These are phyloP conservation scores for Boechera stricta DNA, from an alignment of 345 rosid species.

Conservation along the genomic window DNA sequence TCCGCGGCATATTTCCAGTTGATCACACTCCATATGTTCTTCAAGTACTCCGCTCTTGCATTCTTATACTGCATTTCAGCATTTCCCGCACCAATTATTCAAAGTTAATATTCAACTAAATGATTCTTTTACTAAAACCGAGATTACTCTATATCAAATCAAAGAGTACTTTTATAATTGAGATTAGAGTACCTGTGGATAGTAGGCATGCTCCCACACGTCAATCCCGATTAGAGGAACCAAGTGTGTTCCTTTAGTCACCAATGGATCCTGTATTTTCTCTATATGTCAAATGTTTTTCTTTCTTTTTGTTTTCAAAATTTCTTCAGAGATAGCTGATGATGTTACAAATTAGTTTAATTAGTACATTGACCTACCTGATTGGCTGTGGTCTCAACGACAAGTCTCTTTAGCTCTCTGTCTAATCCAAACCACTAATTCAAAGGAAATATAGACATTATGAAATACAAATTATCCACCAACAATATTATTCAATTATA, in stretches of 20 bases:
- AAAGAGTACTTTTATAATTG: background rate
- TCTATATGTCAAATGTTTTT: background rate
- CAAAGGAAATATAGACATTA: background rate
- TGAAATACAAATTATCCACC: background rate
- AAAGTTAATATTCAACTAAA: background rate
- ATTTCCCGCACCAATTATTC: conserved; percentile 22
- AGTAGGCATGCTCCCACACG: conserved; percentile 99
- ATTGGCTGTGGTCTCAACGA: conserved; percentile 85
- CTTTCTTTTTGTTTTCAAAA: background rate
- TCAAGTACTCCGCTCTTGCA: conserved; percentile 80
- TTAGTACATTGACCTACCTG: conserved; percentile 56
- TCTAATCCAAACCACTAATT: conserved; percentile 88
- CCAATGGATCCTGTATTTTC: conserved; percentile 78
- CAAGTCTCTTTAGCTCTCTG: conserved; percentile 81
- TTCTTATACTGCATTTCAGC: conserved; percentile 78
- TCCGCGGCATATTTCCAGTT: conserved; percentile 85
- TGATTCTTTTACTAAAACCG: background rate
- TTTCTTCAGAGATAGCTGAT: background rate
- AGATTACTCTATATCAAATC: background rate
- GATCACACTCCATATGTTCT: conserved; percentile 92
- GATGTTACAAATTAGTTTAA: background rate
- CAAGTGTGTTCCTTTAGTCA: conserved; percentile 69
- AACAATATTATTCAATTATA: background rate
- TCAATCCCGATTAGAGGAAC: conserved; percentile 90
- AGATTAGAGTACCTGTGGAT: conserved; percentile 65